Evolutionary conservation across 192 early-diverging fungal species (phyloP).

Genomic region (Ambispora gerdemannii): DNA sequence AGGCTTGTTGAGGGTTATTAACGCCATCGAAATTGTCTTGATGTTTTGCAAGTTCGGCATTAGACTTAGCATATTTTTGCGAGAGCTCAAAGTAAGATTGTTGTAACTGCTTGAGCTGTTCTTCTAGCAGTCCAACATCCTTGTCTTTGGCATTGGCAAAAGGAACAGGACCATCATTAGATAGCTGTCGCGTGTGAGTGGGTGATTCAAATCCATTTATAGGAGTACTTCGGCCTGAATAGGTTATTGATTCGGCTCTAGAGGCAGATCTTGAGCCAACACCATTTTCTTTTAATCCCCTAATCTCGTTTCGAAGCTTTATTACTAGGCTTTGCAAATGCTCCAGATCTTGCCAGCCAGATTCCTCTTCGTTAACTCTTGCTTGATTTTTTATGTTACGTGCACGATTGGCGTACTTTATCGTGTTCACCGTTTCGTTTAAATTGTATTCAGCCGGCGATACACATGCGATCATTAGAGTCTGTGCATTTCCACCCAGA

Average conservation of each 20-base stretch:
- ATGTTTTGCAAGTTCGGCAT: constrained; percentile 48
- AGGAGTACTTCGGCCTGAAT: constrained; percentile 36
- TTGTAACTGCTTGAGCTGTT: constrained; percentile 49
- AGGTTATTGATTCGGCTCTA: not conserved
- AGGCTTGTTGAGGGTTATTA: not conserved
- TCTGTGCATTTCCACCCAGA: constrained; percentile 90
- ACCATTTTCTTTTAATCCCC: constrained; percentile 34
- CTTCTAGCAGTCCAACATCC: constrained; percentile 42
- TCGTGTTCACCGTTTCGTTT: constrained; percentile 90
- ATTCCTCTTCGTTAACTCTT: constrained; percentile 72
- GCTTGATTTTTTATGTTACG: constrained; percentile 93
- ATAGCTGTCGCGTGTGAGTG: constrained; percentile 19
- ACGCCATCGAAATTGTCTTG: constrained; percentile 36
- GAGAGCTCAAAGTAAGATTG: constrained; percentile 54
- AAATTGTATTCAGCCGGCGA: constrained; percentile 81
- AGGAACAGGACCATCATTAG: not conserved
- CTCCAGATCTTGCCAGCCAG: constrained; percentile 64
- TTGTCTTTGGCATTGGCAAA: constrained; percentile 16
- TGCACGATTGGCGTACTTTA: constrained; percentile 94
- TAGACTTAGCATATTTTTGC: constrained; percentile 52
- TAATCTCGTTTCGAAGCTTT: constrained; percentile 59
- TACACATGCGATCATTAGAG: constrained; percentile 95
- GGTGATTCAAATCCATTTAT: constrained; percentile 31
- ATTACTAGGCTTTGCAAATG: constrained; percentile 61
- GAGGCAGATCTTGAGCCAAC: not conserved